These are phyloP conservation scores for Aureobasidium sp. DNA, from an alignment of 2,329 filamentous ascomycete genomes.

Conservation along the genomic window DNA sequence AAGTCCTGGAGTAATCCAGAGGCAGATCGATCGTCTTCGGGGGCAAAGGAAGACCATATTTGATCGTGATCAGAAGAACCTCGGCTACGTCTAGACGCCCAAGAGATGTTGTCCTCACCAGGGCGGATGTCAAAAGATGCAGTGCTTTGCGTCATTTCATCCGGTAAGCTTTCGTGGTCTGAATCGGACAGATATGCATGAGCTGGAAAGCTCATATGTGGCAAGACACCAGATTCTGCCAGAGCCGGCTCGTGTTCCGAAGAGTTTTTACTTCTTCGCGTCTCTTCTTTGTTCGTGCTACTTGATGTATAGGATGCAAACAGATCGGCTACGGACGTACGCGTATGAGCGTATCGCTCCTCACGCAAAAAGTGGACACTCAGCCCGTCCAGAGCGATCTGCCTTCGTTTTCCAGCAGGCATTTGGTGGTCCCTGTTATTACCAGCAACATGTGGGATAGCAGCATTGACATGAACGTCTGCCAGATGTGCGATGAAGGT, in stretches of 20 bases:
- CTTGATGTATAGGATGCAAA: background rate
- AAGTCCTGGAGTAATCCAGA: background rate
- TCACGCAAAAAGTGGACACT: background rate
- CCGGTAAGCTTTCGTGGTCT: background rate
- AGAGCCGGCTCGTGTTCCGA: background rate
- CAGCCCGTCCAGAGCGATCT: background rate
- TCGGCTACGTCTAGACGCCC: conserved; percentile 28
- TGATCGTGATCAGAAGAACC: conserved; percentile 8
- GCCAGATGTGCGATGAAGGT: background rate
- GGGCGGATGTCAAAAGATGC: conserved; percentile 26
- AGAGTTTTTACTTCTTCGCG: background rate
- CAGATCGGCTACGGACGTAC: background rate
- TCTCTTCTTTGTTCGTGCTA: background rate
- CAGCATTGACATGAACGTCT: background rate
- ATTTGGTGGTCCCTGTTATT: background rate
- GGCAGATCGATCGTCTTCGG: background rate
- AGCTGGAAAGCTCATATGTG: background rate
- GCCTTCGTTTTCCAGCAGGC: background rate
- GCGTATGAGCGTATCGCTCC: background rate
- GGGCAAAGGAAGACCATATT: conserved; percentile 10
- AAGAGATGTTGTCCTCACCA: conserved; percentile 33
- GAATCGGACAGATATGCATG: background rate
- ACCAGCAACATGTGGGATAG: background rate
- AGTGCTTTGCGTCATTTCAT: conserved; percentile 3
- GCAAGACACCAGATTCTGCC: conserved; percentile 3